Evolutionary conservation across 805 yeast genomes (phyloP), one percentile per base, ranked within the genome.

Genomic region (Ogataea siamensis): DNA sequence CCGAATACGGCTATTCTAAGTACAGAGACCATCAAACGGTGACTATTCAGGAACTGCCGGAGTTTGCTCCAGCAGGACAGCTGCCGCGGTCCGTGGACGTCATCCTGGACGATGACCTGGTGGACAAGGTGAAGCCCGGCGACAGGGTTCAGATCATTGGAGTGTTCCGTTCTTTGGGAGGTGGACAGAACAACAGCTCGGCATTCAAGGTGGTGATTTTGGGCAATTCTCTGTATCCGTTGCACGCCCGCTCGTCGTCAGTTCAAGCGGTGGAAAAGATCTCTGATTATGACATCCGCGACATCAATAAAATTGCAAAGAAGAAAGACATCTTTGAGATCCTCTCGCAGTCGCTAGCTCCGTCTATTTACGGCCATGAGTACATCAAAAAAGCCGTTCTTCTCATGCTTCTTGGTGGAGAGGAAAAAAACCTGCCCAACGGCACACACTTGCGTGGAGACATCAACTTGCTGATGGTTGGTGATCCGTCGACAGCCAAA

Each of bases 381-480:
- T 77, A 82, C 55, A 87, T 93, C 58, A 93, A 93, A 59, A 80
- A 83, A 57, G 97, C 98, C 0, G 89, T 93, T 27, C 66, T 93
- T 37, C 70, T 93, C 41, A 86, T 88, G 94, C 68, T 93, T 39
- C 67, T 93, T 40, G 97, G 98, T 36, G 99, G 99, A 58, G 80
- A 82, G 25, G 97, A 93, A 55, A 91, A 91, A 64, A 91, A 91
- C 62, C 70, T 93, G 53, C 91, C 80, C 30, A 91, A 91, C 55
- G 99, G 99, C 7, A 83, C 97, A 4, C 98, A 93, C 65, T 78
- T 93, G 55, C 83, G 99, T 72, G 99, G 99, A 68, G 99, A 93
- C 66, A 91, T 93, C 60, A 93, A 93, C 58, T 72, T 93, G 39
- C 70, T 93, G 36, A 85, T 93, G 95, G 97, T 93, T 26, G 99